Evolutionary conservation across 345 rosid species (phyloP).

Genomic region (Gossypium raimondii): DNA sequence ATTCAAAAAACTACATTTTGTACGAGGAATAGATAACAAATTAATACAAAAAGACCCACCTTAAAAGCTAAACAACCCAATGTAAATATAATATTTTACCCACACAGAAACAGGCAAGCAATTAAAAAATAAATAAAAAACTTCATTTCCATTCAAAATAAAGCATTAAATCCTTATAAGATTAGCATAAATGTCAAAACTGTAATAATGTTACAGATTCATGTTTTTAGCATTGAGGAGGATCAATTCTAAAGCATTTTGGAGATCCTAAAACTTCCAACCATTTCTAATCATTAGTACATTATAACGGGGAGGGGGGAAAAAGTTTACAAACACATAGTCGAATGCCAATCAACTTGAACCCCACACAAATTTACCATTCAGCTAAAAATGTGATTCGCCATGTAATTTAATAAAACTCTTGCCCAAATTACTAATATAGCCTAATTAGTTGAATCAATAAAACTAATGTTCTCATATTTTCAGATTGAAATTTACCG

Average conservation of each 20-base stretch:
- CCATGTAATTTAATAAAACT: no score
- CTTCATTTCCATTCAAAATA: constrained; percentile 2
- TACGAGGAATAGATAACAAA: background rate
- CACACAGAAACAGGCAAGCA: background rate
- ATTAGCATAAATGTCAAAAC: background rate
- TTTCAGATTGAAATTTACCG: background rate
- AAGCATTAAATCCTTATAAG: background rate
- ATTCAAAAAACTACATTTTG: background rate
- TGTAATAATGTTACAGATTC: background rate
- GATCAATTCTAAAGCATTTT: background rate
- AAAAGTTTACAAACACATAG: no score
- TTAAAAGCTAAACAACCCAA: constrained; percentile 9
- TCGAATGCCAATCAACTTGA: no score
- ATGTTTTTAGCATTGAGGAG: background rate
- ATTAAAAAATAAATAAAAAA: background rate
- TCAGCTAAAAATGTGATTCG: no score
- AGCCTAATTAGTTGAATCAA: background rate
- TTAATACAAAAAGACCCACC: background rate
- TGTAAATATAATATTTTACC: background rate
- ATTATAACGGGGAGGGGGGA: no score
- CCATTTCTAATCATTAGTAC: no score
- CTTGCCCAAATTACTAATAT: background rate
- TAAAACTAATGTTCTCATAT: background rate
- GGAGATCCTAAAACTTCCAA: background rate
- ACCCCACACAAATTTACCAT: no score